Base-by-base conservation (phyloP, 2,329 filamentous ascomycete genomes). In the Aspergillus sp. region DNA sequence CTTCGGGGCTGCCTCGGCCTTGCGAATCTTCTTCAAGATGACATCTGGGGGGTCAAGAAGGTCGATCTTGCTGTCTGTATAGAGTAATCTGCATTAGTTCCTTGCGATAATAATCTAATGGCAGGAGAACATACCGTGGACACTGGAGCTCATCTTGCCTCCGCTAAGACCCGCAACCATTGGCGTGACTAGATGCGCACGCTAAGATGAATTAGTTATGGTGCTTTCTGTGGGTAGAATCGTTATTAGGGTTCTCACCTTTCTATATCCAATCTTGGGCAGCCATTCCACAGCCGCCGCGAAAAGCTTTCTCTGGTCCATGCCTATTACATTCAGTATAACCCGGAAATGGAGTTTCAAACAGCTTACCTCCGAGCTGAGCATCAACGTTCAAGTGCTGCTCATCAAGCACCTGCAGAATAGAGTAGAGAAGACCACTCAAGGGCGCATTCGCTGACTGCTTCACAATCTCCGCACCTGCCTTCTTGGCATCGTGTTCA, bases 401-500 rank as follows among this genome's bases (percentile, higher is more conserved):
- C 78, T 98, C 93, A 70, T 98, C 93, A 47, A 98, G 79, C 1
- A 90, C 90, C 77, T 98, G 95, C 77, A 99, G 87, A 48, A 96
- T 81, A 1, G 91, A 90, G 80, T 96, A 96, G 61, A 93, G 83
- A 12, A 93, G 81, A 1, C 90, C 90, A 56, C 84, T 86, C 55
- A 96, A 73, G 3, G 89, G 84, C 9, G 89, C 85, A 68, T 93
- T 92, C 56, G 85, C 84, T 3, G 89, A 86, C 79, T 98, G 92
- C 82, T 98, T 98, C 64, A 99, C 93, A 7, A 98, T 86, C 76
- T 98, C 95, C 2, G 91, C 90, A 40, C 93, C 93, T 0, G 93
- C 93, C 76, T 91, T 95, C 76, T 92, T 91, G 15, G 92, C 91
- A 69, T 95, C 87, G 70, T 93, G 86, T 76, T 92, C 86, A 3